Evolutionary conservation across 352 stramenopile species (phyloP), one percentile per base, ranked within the genome.

Genomic region (Phytopythium oedochilum): DNA sequence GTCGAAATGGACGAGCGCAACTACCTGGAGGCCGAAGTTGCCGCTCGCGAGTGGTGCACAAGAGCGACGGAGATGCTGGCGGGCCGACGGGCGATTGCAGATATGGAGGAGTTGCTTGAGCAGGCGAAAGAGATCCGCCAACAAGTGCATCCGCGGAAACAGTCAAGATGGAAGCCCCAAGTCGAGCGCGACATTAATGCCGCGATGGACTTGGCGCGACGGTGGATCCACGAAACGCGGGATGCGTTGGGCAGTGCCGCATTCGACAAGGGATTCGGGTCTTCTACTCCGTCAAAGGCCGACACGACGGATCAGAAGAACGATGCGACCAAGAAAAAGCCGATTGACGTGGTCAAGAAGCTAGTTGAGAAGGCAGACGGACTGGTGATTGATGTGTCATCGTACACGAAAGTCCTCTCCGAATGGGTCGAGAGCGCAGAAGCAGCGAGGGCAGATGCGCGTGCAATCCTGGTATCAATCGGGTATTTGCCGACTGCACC

Each of bases 1-100:
- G 81, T 96, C 25, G 64, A 93, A 7, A 94, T 96, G 86, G 86
- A 94, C n/a, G 83, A 93, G 39, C 79, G 88, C 29, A 84, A 83
- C 43, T 89, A 68, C 51, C 59, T 96, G 5, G 76, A 84, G 35
- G 86, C 86, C 20, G 78, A 92, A 57, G 90, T 96, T 44, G 69
- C 64, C 31, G 86, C 83, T 17, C 80, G 84, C 15, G 78, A 93
- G 56, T 96, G 86, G 86, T 90, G 71, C 38, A 72, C 68, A 8
- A 75, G 62, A 20, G 86, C 82, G 12, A 57, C 68, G 0, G 55
- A 51, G 7, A 88, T 88, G 63, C 60, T 94, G 8, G 68, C 71
- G 22, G 68, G 71, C 14, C 70, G 73, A 28, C 86, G 81, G 31
- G 68, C 82, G 1, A 78, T 96, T 11, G 72, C 86, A 25, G 68